Conservation (phyloP, 768 basidiomycete species). For the Neoboletus magnificus region DNA sequence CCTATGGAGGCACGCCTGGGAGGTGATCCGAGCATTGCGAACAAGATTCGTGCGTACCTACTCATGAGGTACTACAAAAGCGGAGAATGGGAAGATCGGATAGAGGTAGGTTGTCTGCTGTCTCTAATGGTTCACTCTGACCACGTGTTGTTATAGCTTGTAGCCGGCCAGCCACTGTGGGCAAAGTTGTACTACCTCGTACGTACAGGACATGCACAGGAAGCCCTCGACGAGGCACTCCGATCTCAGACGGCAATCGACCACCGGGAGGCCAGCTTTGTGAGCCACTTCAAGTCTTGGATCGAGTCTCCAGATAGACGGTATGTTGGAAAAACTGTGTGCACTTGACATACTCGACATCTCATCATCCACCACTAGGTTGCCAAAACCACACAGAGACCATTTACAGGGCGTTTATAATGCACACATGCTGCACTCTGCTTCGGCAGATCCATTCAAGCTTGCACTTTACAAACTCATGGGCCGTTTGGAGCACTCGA, state of each 20-base stretch:
- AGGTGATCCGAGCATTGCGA: constrained; percentile 85
- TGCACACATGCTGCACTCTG: constrained; percentile 85
- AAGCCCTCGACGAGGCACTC: constrained; percentile 75
- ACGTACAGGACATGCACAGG: constrained; percentile 76
- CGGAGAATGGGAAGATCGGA: constrained; percentile 79
- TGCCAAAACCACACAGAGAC: constrained; percentile 73
- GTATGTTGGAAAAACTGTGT: constrained; percentile 39
- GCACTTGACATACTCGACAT: not conserved
- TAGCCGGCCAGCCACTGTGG: constrained; percentile 88
- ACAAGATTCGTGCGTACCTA: constrained; percentile 87
- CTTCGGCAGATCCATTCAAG: constrained; percentile 92
- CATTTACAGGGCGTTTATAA: constrained; percentile 79
- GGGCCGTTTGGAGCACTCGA: constrained; percentile 82
- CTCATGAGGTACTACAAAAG: constrained; percentile 76
- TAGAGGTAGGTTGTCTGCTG: constrained; percentile 61
- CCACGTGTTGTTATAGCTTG: constrained; percentile 47
- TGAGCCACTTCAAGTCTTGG: constrained; percentile 81
- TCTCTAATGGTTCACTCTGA: not conserved
- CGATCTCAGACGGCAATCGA: constrained; percentile 68
- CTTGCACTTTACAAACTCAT: constrained; percentile 94
- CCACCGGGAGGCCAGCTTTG: constrained; percentile 78
- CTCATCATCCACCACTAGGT: constrained; percentile 34
- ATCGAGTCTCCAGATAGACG: constrained; percentile 75
- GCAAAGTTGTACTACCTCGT: constrained; percentile 92
- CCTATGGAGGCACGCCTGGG: constrained; percentile 85